phyloP scores from a whole-genome alignment of 139 green algal genomes.

The Nannochloris sp. region DNA sequence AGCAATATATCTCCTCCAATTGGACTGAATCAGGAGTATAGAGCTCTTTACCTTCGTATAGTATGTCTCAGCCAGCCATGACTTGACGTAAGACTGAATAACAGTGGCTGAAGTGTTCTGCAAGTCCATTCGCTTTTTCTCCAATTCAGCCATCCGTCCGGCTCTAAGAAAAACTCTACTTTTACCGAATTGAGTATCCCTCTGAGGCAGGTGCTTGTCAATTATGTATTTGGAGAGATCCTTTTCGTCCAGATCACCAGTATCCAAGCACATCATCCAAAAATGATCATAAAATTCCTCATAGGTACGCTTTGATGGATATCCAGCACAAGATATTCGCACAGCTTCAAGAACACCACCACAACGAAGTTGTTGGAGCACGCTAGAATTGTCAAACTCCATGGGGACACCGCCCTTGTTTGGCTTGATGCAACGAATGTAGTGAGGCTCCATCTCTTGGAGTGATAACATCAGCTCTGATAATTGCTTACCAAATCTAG shows the following conservation, averaged over 20 bases:
- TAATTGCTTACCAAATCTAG: constrained; percentile 87
- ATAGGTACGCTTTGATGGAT: constrained; percentile 79
- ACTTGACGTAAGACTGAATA: constrained; percentile 62
- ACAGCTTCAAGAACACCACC: constrained; percentile 97
- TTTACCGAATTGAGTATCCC: constrained; percentile 71
- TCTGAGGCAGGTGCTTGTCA: constrained; percentile 12
- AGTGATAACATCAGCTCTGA: constrained; percentile 87
- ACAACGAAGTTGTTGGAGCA: constrained; percentile 91
- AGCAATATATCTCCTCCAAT: constrained; percentile 40
- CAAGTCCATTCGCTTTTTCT: constrained; percentile 80
- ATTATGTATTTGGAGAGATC: constrained; percentile 7
- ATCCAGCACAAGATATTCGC: constrained; percentile 92
- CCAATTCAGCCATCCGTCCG: constrained; percentile 88
- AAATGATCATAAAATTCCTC: constrained; percentile 94
- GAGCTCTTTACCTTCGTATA: constrained; percentile 20
- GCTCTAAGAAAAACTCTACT: constrained; percentile 63
- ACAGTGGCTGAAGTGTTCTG: constrained; percentile 65
- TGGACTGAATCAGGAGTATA: constrained; percentile 41
- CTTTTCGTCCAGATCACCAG: constrained; percentile 46
- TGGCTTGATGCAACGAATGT: constrained; percentile 99
- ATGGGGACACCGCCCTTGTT: constrained; percentile 71
- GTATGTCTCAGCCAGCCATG: constrained; percentile 43
- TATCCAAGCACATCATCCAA: constrained; percentile 65
- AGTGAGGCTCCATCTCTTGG: constrained; percentile 91
- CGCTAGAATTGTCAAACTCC: constrained; percentile 84